Evolutionary conservation across 2,329 filamentous ascomycete genomes (phyloP).

Genomic region (Xylariales sp.): DNA sequence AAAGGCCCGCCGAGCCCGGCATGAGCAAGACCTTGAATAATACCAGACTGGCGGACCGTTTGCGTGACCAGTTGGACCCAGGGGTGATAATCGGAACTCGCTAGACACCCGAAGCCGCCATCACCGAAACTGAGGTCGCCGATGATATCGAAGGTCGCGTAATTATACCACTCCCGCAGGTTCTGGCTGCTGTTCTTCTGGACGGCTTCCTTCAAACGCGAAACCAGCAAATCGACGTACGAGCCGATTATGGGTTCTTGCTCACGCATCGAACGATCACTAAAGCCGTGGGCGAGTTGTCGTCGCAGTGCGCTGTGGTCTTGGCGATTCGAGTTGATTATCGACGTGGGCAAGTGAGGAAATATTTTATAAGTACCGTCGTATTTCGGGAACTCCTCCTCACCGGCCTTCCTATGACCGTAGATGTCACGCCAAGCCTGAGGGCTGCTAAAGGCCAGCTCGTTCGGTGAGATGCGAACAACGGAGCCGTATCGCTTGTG

Average conservation of each 20-base stretch:
- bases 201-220: slow-evolving; percentile 39
- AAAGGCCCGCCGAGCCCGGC: slow-evolving; percentile 28
- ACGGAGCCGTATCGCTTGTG: slow-evolving; percentile 54
- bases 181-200: slow-evolving; percentile 34
- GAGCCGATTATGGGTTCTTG: slow-evolving; percentile 55
- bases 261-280: slow-evolving; percentile 53
- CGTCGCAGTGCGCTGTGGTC: slow-evolving; percentile 50
- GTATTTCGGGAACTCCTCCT: slow-evolving; percentile 48
- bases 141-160: slow-evolving; percentile 56
- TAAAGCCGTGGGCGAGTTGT: slow-evolving; percentile 55
- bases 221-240: slow-evolving; percentile 53
- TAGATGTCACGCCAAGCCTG: slow-evolving; percentile 56
- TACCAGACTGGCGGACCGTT: slow-evolving; percentile 40
- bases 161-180: slow-evolving; percentile 55
- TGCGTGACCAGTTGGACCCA: slow-evolving; percentile 50
- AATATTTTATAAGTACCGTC: slow-evolving; percentile 44
- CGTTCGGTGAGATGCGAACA: slow-evolving; percentile 55
- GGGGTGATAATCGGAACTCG: slow-evolving; percentile 48
- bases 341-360: slow-evolving; percentile 41
- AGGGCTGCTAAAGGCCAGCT: slow-evolving; percentile 54
- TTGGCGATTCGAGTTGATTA: slow-evolving; percentile 48
- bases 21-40: slow-evolving; percentile 20
- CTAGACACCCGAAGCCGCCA: slow-evolving; percentile 53
- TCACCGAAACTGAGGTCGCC: slow-evolving; percentile 60
- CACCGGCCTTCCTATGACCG: slow-evolving; percentile 48